These are phyloP conservation scores for Tetrastigma voinierianum DNA, from an alignment of 164 flowering plant species.

Conservation along the genomic window DNA sequence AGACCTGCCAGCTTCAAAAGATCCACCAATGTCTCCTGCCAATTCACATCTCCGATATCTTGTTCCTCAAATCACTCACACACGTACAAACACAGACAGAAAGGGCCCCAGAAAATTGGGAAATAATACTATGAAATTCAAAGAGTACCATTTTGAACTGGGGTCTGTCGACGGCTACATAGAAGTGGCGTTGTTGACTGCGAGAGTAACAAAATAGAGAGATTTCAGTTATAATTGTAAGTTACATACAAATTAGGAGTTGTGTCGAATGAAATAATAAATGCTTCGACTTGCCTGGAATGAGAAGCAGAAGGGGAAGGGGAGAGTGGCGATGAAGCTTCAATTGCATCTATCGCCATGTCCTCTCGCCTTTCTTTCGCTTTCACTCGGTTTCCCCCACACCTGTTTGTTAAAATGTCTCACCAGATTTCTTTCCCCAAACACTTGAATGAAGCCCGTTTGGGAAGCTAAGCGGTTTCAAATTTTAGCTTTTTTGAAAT, in stretches of 20 bases:
- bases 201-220: not conserved
- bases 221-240: no score
- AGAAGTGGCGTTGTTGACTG: constrained; percentile 82
- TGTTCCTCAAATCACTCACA: no score
- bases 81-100: no score
- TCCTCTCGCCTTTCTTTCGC: not conserved
- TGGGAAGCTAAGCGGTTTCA: no score
- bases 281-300: constrained; percentile 10
- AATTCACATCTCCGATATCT: not conserved
- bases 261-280: not conserved
- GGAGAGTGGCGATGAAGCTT: constrained; percentile 23
- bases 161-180: constrained; percentile 85
- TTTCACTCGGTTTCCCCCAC: no score
- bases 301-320: constrained; percentile 14
- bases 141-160: constrained; percentile 74
- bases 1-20: constrained; percentile 70
- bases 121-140: not conserved
- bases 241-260: not conserved
- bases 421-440: no score
- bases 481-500: no score
- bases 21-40: constrained; percentile 84
- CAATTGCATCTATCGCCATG: constrained; percentile 31
- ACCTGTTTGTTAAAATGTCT: no score
- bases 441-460: no score
- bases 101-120: not conserved